A percentile compares a stretch with the other conserved stretches of the same genome.
These are phyloP conservation scores for Candida neerlandica DNA, from an alignment of 1,139 yeast species.

Conservation along the genomic window DNA sequence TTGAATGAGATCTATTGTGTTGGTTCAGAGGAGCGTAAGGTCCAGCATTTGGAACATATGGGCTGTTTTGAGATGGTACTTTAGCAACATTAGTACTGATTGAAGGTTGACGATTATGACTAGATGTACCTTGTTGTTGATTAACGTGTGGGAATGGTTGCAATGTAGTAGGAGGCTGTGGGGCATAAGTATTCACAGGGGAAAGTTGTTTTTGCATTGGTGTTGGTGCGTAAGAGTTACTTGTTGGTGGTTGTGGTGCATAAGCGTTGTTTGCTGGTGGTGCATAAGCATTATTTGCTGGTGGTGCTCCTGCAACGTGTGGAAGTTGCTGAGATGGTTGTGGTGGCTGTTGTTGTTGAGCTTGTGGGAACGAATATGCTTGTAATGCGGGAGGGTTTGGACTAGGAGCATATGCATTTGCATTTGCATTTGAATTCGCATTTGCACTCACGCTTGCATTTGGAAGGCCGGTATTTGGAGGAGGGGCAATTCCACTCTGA, in stretches of 20 bases:
- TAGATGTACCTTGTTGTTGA: constrained; percentile 6
- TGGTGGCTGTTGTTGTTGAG: constrained; percentile 6
- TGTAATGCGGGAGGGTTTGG: constrained; percentile 8
- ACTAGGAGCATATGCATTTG: constrained; percentile 7
- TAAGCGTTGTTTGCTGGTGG: constrained; percentile 8
- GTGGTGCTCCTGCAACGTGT: constrained; percentile 2
- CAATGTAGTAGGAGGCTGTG: constrained; percentile 13
- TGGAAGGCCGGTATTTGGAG: constrained; percentile 21
- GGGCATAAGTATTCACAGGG: neutral
- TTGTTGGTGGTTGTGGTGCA: constrained; percentile 6
- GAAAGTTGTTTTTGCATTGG: constrained; percentile 7
- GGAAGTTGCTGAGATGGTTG: constrained; percentile 5
- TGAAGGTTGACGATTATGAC: constrained; percentile 9
- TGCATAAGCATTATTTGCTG: constrained; percentile 6
- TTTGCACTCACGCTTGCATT: constrained; percentile 4
- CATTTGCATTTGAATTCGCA: constrained; percentile 6
- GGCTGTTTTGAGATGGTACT: constrained; percentile 27
- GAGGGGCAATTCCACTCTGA: constrained; percentile 17
- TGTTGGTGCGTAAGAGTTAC: neutral
- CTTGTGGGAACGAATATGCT: constrained; percentile 9
- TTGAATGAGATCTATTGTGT: constrained; percentile 38
- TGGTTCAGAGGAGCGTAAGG: constrained; percentile 48
- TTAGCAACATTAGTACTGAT: constrained; percentile 26
- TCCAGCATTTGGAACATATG: constrained; percentile 50
- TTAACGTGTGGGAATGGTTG: constrained; percentile 11